These are phyloP conservation scores for Trametopsis cervina DNA, from an alignment of 768 basidiomycete genomes.

Conservation along the genomic window DNA sequence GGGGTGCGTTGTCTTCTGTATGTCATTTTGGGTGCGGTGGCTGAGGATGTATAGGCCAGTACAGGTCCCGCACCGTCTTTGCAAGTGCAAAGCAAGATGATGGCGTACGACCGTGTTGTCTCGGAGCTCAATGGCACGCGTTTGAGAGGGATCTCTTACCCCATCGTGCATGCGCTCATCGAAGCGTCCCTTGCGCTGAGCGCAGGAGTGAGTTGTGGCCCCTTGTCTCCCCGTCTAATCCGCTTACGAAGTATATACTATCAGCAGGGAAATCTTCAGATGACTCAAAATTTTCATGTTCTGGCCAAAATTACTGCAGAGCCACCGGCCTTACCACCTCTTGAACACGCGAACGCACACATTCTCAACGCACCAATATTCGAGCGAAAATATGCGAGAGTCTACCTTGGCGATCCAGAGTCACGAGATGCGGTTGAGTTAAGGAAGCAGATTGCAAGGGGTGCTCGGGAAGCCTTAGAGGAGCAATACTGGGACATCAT, in stretches of 20 bases:
- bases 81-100: slow-evolving; percentile 92
- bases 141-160: slow-evolving; percentile 64
- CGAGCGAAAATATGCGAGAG: slow-evolving; percentile 77
- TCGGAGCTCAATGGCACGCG: slow-evolving; percentile 71
- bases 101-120: slow-evolving; percentile 86
- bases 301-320: slow-evolving; percentile 73
- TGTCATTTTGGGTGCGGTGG: background rate
- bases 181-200: slow-evolving; percentile 58
- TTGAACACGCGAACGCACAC: slow-evolving; percentile 76
- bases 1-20: slow-evolving; percentile 32
- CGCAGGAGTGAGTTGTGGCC: slow-evolving; percentile 41
- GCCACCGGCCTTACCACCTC: slow-evolving; percentile 66
- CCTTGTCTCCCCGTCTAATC: background rate
- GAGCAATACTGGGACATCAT: slow-evolving; percentile 84
- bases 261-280: slow-evolving; percentile 45
- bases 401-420: slow-evolving; percentile 61
- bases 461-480: slow-evolving; percentile 77
- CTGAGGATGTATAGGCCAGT: slow-evolving; percentile 27
- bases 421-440: slow-evolving; percentile 61
- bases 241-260: background rate
- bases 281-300: slow-evolving; percentile 64
- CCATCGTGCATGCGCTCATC: slow-evolving; percentile 65
- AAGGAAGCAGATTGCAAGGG: slow-evolving; percentile 67
- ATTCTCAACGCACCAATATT: slow-evolving; percentile 74
- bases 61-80: slow-evolving; percentile 52